Evolutionary conservation across 345 rosid genomes (phyloP).

Genomic region (Cardiospermum halicacabum): DNA sequence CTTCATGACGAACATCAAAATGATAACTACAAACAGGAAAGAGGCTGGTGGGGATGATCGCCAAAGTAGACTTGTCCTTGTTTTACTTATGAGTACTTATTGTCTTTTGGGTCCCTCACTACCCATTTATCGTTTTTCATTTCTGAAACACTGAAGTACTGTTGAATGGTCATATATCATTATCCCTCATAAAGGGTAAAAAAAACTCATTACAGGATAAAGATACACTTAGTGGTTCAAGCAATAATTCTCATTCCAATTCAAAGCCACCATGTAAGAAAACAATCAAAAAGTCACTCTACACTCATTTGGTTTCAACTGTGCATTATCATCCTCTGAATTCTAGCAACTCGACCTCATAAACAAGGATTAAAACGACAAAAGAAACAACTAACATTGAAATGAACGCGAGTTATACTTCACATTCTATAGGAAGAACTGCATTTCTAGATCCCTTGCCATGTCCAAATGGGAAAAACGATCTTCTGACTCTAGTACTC

Average conservation of each 20-base stretch:
- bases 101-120: constrained; percentile 15
- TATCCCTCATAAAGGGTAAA: constrained; percentile 24
- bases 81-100: constrained; percentile 22
- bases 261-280: constrained; percentile 12
- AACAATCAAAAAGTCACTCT: constrained; percentile 10
- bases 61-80: constrained; percentile 7
- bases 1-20: constrained; percentile 15
- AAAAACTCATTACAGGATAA: background rate
- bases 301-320: constrained; percentile 10
- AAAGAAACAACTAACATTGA: constrained; percentile 6
- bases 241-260: constrained; percentile 33
- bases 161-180: constrained; percentile 24
- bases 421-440: constrained; percentile 31
- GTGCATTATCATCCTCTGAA: background rate
- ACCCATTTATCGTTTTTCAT: background rate
- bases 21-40: constrained; percentile 14
- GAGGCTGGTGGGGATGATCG: constrained; percentile 16
- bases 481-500: constrained; percentile 23
- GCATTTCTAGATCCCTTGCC: constrained; percentile 34
- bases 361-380: background rate
- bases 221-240: constrained; percentile 12
- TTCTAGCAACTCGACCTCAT: constrained; percentile 3
- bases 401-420: constrained; percentile 16
- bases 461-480: constrained; percentile 30
- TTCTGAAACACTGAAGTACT: constrained; percentile 4